Conservation (phyloP, 306 rosid genomes). For the Cicer arietinum region DNA sequence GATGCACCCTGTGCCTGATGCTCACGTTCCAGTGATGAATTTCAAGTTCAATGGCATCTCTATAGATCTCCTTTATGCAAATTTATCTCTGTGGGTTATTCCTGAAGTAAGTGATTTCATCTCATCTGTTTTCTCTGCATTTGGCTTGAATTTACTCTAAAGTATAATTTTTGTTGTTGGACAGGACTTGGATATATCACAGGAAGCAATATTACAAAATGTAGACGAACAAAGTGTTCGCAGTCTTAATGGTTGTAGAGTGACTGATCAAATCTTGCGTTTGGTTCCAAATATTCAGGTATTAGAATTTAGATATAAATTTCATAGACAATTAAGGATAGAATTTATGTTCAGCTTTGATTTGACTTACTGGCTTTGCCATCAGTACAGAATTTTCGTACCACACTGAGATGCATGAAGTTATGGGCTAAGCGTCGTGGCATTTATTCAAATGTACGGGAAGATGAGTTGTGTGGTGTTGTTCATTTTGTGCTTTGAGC, state of each 20-base stretch:
- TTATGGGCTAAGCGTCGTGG: conserved; percentile 93
- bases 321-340: neutral
- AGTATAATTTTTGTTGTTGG: conserved; percentile 12
- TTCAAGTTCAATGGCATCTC: conserved; percentile 87
- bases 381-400: conserved; percentile 74
- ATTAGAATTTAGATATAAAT: conserved; percentile 6
- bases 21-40: conserved; percentile 80
- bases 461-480: no score
- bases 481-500: no score
- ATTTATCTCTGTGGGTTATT: conserved; percentile 79
- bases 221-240: conserved; percentile 94
- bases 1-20: conserved; percentile 97
- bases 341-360: conserved; percentile 12
- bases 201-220: conserved; percentile 81
- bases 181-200: conserved; percentile 90
- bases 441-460: conserved; percentile 87
- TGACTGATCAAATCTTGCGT: conserved; percentile 85
- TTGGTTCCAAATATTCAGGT: conserved; percentile 98
- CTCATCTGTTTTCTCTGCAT: no score
- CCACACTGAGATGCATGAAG: conserved; percentile 91
- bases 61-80: conserved; percentile 93
- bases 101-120: conserved; percentile 74
- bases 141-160: no score
- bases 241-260: conserved; percentile 96
- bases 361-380: conserved; percentile 17